Evolutionary conservation across 768 basidiomycete species (phyloP), one percentile per base, ranked within the genome.

Genomic region (Leucocoprinus sp.): DNA sequence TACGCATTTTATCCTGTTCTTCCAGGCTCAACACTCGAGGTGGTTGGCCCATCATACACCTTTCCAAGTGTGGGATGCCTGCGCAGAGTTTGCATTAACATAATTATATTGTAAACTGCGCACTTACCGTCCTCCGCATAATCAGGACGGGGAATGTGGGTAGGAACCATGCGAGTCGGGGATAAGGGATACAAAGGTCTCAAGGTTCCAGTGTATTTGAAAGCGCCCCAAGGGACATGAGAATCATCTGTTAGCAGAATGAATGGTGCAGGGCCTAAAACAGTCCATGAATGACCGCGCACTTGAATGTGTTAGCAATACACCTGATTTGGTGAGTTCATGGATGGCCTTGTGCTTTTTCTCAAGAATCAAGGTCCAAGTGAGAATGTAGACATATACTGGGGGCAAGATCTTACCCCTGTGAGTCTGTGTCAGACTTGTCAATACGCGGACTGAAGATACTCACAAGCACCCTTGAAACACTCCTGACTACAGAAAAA

Each of bases 401-500:
- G 22, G 37, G 14, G 19, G 12, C 5, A 34, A 4, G 37, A 45
- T 18, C 40, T 12, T 48, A 64, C 70, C 68, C 70, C 69, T 70
- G 54, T 43, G 45, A 17, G 37, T 48, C 36, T 45, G 45, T 49
- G 31, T 37, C 24, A 29, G 24, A 43, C 48, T 43, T 40, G 49
- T 15, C 37, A 21, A 36, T 50, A 49, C 36, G 47, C 52, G 43
- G 22, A 2, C 39, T 9, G n/a, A 14, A 22, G 17, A 37, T 39
- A 72, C 92, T 70, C 62, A 93, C 95, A 98, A 62, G 78, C 84
- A 37, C 82, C 76, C 65, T 96, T 97, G 78, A 97, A 97, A 66
- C 95, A 98, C 41, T 88, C 90, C 64, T 98, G 95, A 19, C 82
- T 80, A 53, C 95, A 97, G 66, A 93, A 98, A 60, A 84, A 87